Conservation (phyloP, 2,329 filamentous ascomycete species). For the Epichloe scottii region DNA sequence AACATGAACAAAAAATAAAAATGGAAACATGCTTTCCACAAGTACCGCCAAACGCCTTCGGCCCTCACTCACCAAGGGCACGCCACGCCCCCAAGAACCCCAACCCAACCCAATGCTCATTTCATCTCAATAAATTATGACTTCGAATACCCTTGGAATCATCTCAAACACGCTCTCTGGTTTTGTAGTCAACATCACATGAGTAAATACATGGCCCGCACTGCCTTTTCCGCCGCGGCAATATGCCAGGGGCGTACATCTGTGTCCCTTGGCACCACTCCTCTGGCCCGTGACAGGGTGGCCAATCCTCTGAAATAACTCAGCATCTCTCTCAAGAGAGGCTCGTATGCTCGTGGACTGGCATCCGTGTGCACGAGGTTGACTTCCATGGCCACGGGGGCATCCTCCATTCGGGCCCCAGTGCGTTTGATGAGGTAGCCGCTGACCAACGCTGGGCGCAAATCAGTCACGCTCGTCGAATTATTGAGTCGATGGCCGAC, state of each 20-base stretch:
- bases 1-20: background rate
- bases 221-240: constrained; percentile 56
- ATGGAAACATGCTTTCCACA: background rate
- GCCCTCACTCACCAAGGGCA: background rate
- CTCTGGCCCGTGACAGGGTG: constrained; percentile 55
- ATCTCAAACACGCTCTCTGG: constrained; percentile 9
- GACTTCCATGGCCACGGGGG: constrained; percentile 49
- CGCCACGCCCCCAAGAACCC: background rate
- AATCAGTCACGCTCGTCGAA: constrained; percentile 40
- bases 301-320: constrained; percentile 56
- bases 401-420: constrained; percentile 41
- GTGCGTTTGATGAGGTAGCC: constrained; percentile 55
- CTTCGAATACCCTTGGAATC: background rate
- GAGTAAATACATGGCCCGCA: constrained; percentile 49
- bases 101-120: background rate
- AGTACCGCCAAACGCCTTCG: background rate
- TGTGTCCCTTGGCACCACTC: constrained; percentile 43
- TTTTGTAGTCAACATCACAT: constrained; percentile 33
- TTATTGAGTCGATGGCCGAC: constrained; percentile 54
- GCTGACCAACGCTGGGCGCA: constrained; percentile 45
- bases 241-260: constrained; percentile 70
- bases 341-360: constrained; percentile 42
- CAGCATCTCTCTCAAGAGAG: constrained; percentile 57
- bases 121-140: background rate
- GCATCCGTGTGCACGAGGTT: constrained; percentile 49